Base-by-base conservation (phyloP, 129 eudicot genomes). In the Ambrosia artemisiifolia region DNA sequence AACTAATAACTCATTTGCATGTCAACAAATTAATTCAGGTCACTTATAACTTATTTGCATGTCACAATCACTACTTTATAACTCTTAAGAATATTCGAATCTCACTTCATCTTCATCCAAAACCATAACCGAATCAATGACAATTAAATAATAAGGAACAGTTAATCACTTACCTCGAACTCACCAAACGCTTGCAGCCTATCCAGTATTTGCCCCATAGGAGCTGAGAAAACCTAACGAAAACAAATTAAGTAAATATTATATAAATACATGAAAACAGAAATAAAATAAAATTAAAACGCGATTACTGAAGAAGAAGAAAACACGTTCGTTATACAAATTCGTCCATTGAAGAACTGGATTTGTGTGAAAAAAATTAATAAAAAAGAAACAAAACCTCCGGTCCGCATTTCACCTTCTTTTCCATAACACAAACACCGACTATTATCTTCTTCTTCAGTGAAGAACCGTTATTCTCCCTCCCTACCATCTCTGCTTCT, bases 351-450 rank as follows among this genome's bases (percentile, higher is more conserved):
- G 56, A 59, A 70, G 75, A 77, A 69, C 30, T 46, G 40, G 28
- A 59, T 24, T 24, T 19, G 62, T 38, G 70, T 63, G 75, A 48
- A 47, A 48, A 13, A 72, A 56, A 53, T 54, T 53, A 35, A 78
- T 64, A 50, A 59, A 81, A 79, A 75, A 69, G 76, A 76, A 82
- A 76, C 86, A 81, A 84, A 88, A 94, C 96, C 96, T 88, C 96
- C 87, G 92, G 83, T 88, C 90, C 98, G 96, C 98, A 87, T 90
- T 90, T 94, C 98, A 94, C 98, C 98, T 94, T 94, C 97, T 94
- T 94, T 94, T 94, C 98, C 96, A 94, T 89, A 67, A 94, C 98
- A 78, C 98, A 94, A 12, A 94, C 98, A 50, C 98, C 98, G 43
- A 94, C 77, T 30, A 62, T 85, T 4, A 94, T 79, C 72, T 90